Percentiles rank a stretch among this genome's conserved stretches.
Evolutionary conservation across 441 rosid species (phyloP).

Genomic region (Adansonia grandidieri): DNA sequence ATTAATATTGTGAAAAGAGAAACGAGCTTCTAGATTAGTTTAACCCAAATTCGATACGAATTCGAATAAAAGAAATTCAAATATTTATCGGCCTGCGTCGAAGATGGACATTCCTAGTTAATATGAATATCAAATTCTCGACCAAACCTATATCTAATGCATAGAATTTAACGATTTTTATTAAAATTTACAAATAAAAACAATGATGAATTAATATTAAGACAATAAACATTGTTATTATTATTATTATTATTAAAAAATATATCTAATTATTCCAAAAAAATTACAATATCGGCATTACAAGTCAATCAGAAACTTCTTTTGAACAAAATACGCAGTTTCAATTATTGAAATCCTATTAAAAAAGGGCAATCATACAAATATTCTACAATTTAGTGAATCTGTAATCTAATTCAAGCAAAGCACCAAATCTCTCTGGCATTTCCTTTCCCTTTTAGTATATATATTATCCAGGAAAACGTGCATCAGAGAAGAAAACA

Average conservation of each 20-base stretch:
- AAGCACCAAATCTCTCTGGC: not conserved
- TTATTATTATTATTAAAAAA: not conserved
- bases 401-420: no score
- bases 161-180: not conserved
- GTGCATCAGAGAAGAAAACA: no score
- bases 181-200: not conserved
- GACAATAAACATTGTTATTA: not conserved
- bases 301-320: no score
- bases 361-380: slow-evolving; percentile 28
- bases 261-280: not conserved
- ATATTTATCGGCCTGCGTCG: no score
- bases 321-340: not conserved
- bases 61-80: no score
- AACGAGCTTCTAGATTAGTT: no score
- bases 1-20: no score
- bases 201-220: not conserved
- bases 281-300: no score
- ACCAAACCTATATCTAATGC: not conserved
- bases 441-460: not conserved
- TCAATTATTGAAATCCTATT: slow-evolving; percentile 25
- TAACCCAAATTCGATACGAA: not conserved
- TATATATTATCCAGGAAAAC: not conserved
- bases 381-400: slow-evolving; percentile 8
- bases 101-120: no score
- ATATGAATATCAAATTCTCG: not conserved